Evolutionary conservation across 2,329 filamentous ascomycete species (phyloP).

Genomic region (Microsporum audouinii): DNA sequence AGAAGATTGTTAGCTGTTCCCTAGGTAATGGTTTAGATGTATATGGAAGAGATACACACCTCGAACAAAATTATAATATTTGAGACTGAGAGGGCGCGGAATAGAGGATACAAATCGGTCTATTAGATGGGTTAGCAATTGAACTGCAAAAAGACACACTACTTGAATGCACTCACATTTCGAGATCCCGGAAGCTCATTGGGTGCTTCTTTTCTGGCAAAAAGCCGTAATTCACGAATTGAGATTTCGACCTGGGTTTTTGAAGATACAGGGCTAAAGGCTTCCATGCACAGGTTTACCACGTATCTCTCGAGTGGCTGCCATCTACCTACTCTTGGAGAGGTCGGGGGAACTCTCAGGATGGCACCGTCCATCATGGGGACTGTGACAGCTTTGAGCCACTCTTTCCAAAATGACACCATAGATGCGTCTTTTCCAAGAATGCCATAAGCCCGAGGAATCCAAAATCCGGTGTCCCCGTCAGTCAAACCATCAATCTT

Average conservation of each 20-base stretch:
- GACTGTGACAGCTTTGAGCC: conserved; percentile 84
- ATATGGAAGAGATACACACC: conserved; percentile 18
- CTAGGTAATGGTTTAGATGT: background rate
- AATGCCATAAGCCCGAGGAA: conserved; percentile 83
- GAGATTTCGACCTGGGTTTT: conserved; percentile 92
- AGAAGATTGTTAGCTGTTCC: background rate
- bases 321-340: conserved; percentile 85
- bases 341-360: conserved; percentile 72
- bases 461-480: conserved; percentile 92
- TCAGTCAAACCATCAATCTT: conserved; percentile 96
- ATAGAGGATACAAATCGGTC: conserved; percentile 85
- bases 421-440: conserved; percentile 72
- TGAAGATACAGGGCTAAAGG: conserved; percentile 79
- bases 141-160: background rate
- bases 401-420: conserved; percentile 96
- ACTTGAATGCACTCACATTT: conserved; percentile 38
- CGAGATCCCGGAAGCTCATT: conserved; percentile 91
- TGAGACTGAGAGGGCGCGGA: conserved; percentile 76
- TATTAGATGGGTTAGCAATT: conserved; percentile 15
- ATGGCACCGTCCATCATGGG: conserved; percentile 88
- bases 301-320: conserved; percentile 94
- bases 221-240: conserved; percentile 78
- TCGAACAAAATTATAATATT: conserved; percentile 91
- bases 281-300: conserved; percentile 91
- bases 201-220: conserved; percentile 79